Base-by-base conservation (phyloP, 768 basidiomycete genomes). In the Piloderma croceum region DNA sequence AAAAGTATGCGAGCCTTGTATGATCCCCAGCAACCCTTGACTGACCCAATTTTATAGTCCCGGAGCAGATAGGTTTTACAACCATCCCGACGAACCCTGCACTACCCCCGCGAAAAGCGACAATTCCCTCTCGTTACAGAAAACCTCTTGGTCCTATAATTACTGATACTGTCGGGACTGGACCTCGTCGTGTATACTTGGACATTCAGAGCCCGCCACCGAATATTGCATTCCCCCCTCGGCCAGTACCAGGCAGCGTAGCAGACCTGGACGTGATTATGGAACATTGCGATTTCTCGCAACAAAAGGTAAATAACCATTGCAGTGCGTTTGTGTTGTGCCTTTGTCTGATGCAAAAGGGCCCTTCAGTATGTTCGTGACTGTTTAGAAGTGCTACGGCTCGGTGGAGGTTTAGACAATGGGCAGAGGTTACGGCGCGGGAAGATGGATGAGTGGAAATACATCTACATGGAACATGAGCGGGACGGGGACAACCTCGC, bases 381-480 rank as follows among this genome's bases (percentile, higher is more conserved):
- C 58, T 99, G 96, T 54, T 70, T 99, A 29, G 93, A 98, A 61
- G 82, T 94, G 33, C 74, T 99, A 20, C 79, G 94, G n/a, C 67
- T 92, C 10, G 94, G 93, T 3, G 89, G 75, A 6, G 86, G 90
- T 12, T 72, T 98, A 33, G 93, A 99, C 57, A 83, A 84, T 37
- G 83, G 80, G 11, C 79, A 78, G 31, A 75, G 80, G 15, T 60
- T 90, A 22, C 70, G 90, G 47, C 70, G 91, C 48, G 86, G 82
- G 1, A 80, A 78, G 49, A 70, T 83, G 58, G 80, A 87, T 47
- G 74, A 83, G 38, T 94, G 88, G 88, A 84, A 81, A 53, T 91
- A 97, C 56, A 80, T 92, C 47, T 98, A 84, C 61, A 63, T 79
- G 40, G 92, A 94, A 59, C 71, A 73, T 17, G 59, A 58, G 38